Base-by-base conservation (phyloP, 2,329 filamentous ascomycete species). In the Ascochyta pisi region DNA sequence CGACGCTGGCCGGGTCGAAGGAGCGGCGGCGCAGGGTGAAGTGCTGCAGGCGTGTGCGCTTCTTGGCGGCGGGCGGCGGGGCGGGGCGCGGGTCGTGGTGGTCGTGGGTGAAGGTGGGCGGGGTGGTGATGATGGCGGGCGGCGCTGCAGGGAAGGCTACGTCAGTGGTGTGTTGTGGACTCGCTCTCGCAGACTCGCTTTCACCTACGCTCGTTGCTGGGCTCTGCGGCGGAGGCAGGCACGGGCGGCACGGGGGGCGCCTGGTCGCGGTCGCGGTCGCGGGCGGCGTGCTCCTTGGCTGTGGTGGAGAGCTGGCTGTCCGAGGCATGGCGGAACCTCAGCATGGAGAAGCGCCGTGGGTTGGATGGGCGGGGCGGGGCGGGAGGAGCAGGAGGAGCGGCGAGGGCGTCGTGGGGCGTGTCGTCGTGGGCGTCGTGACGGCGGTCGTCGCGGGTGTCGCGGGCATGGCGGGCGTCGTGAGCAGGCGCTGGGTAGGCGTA, bases 321-420 rank as follows among this genome's bases (percentile, higher is more conserved):
- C 8, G 93, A 97, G 59, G 92, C 93, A 83, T 96, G 93, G 69
- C 92, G 90, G 74, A 95, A 92, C 70, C 89, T 88, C 78, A 96
- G 81, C 76, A 96, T 76, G 68, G 83, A 87, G 74, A 88, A 87
- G 53, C 84, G 79, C 63, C 83, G 77, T 56, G 77, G 77, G 62
- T 69, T 75, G 42, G 72, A 70, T 63, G 70, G 66, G 38, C 73
- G 65, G 42, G 74, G 68, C 50, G 73, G 69, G 40, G 73, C 64
- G 34, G 63, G 24, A 26, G 24, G 24, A 26, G 24, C 29, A 12
- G 5, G 29, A 4, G 3, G 8, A 10, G 27, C 27, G 9, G 3
- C 24, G 24, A 6, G 67, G 49, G 63, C 60, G 48, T 65, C 59
- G 57, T 62, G 53, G 26, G 50, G 19, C 19, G 19, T 19, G 19